Percentiles rank a stretch among this genome's conserved stretches.
Evolutionary conservation across 257 asterid species (phyloP).

Genomic region (Scutellaria baicalensis): DNA sequence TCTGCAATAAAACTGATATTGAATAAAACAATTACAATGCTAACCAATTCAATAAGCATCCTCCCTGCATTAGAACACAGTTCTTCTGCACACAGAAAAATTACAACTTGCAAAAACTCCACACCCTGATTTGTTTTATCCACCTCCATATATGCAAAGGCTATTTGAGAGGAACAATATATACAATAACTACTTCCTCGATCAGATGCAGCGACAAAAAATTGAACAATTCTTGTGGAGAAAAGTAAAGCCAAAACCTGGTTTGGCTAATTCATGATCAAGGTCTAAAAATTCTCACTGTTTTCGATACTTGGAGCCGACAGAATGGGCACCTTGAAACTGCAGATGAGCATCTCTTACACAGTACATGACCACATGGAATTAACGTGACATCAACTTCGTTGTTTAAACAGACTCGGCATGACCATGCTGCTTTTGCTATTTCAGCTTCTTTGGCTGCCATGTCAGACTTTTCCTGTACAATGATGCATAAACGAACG

Average conservation of each 20-base stretch:
- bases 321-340: conserved; percentile 97
- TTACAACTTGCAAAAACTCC: not conserved
- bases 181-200: no score
- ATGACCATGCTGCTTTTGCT: conserved; percentile 90
- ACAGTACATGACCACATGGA: conserved; percentile 92
- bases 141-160: not conserved
- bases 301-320: conserved; percentile 68
- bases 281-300: conserved; percentile 77
- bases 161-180: no score
- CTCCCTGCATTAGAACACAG: not conserved
- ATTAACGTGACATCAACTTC: conserved; percentile 76
- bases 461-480: conserved; percentile 74
- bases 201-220: no score
- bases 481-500: not conserved
- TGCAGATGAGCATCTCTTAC: conserved; percentile 85
- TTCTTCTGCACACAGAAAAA: not conserved
- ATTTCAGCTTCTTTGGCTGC: conserved; percentile 94
- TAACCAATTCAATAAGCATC: no score
- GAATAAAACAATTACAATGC: no score
- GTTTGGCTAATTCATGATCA: conserved; percentile 19
- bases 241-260: not conserved
- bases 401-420: conserved; percentile 78
- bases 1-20: no score
- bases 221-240: not conserved
- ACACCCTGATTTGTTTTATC: not conserved